These are phyloP conservation scores for Sclerotinia subarctica DNA, from an alignment of 2,329 filamentous ascomycete genomes.

Conservation along the genomic window DNA sequence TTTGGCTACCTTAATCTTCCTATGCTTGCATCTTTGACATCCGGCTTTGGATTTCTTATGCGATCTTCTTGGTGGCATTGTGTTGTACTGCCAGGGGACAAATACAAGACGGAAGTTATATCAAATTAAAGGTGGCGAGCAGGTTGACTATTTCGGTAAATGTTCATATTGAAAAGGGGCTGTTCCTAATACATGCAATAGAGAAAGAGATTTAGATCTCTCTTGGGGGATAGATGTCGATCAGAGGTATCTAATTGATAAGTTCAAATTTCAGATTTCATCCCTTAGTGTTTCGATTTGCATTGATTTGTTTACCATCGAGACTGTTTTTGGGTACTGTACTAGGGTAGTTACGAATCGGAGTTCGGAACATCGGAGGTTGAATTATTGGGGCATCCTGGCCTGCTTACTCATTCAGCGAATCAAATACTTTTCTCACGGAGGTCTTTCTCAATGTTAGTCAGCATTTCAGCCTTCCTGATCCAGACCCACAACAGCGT, in stretches of 20 bases:
- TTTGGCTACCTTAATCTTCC: slow-evolving; percentile 64
- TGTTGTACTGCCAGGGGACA: background rate
- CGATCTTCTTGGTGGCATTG: slow-evolving; percentile 62
- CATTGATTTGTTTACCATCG: slow-evolving; percentile 5
- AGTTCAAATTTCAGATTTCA: background rate
- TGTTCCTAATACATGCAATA: background rate
- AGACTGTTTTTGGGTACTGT: background rate
- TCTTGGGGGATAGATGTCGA: background rate
- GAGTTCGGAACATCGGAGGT: background rate
- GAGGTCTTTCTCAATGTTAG: too few relatives aligned
- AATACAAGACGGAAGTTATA: background rate
- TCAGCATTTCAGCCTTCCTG: background rate
- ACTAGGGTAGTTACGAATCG: background rate
- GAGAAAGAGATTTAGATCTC: background rate
- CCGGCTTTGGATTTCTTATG: slow-evolving; percentile 69
- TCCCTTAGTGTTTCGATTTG: background rate
- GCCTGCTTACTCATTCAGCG: background rate
- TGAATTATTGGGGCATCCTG: background rate
- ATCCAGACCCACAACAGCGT: too few relatives aligned
- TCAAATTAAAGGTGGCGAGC: background rate
- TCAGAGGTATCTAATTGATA: background rate
- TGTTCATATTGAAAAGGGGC: background rate
- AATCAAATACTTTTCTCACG: background rate
- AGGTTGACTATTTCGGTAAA: background rate
- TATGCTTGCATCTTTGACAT: slow-evolving; percentile 62